These are phyloP conservation scores for Dipodascopsis tothii DNA, from an alignment of 805 yeast genomes.

Conservation along the genomic window DNA sequence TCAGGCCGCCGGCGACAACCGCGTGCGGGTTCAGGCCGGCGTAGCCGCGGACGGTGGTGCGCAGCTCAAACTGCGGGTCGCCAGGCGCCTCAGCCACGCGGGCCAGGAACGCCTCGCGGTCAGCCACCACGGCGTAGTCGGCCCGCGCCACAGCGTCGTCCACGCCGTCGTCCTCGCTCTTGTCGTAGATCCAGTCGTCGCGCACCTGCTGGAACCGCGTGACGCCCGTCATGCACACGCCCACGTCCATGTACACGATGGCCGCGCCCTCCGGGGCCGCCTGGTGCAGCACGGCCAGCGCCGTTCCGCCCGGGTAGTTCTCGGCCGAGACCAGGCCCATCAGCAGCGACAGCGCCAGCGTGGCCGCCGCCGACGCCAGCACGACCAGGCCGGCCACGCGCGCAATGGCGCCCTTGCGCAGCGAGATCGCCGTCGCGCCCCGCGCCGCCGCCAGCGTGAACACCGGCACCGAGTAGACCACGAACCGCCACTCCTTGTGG, in stretches of 20 bases:
- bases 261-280: constrained; percentile 23
- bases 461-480: constrained; percentile 66
- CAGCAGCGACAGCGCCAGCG: constrained; percentile 27
- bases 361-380: constrained; percentile 33
- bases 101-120: constrained; percentile 23
- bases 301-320: constrained; percentile 88
- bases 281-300: constrained; percentile 50
- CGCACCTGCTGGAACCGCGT: constrained; percentile 58
- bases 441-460: constrained; percentile 57
- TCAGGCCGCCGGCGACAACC: constrained; percentile 4
- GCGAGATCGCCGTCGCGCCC: constrained; percentile 37
- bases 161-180: constrained; percentile 49
- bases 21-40: constrained; percentile 30
- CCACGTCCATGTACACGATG: constrained; percentile 65
- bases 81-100: constrained; percentile 1
- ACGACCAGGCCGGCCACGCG: constrained; percentile 23
- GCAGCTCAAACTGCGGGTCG: constrained; percentile 38
- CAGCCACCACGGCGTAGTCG: constrained; percentile 48
- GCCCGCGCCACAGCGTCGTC: constrained; percentile 40
- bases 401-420: neutral
- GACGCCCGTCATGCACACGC: constrained; percentile 83
- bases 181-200: constrained; percentile 53
- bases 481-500: constrained; percentile 92
- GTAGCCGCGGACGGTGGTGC: constrained; percentile 37
- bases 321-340: constrained; percentile 57